These are phyloP conservation scores for Notholithocarpus densiflorus DNA, from an alignment of 306 rosid genomes.

Conservation along the genomic window DNA sequence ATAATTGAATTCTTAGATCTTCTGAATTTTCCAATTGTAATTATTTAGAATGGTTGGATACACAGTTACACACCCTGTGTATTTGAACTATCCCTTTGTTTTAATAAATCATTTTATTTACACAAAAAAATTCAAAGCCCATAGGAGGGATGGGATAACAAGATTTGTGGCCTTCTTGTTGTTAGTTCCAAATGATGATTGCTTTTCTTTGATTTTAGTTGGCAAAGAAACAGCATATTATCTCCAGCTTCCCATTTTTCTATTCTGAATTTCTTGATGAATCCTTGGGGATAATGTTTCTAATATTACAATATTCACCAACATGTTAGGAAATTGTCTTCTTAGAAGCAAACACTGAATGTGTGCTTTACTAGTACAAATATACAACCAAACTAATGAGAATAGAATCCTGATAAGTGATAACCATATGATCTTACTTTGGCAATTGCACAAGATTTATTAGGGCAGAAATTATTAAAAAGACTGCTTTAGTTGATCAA, in stretches of 20 bases:
- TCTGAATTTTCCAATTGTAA: no score
- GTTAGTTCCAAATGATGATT: not conserved
- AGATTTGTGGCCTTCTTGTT: not conserved
- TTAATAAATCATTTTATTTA: no score
- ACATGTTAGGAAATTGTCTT: not conserved
- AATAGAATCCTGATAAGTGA: not conserved
- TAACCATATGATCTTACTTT: not conserved
- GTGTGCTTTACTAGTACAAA: not conserved
- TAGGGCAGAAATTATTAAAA: not conserved
- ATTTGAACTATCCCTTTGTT: no score
- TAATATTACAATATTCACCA: not conserved
- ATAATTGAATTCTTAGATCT: not conserved
- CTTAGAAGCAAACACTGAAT: not conserved
- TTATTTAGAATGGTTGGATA: no score
- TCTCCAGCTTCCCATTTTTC: not conserved
- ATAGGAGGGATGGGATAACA: not conserved
- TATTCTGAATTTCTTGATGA: not conserved
- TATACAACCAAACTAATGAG: not conserved
- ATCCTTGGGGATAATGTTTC: slow-evolving; percentile 1
- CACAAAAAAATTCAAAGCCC: not conserved
- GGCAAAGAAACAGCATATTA: not conserved
- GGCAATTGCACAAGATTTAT: not conserved
- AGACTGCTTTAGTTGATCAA: not conserved
- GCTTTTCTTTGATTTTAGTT: not conserved
- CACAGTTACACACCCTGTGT: no score